Evolutionary conservation across 495 filamentous ascomycete species (phyloP).

Genomic region (Hyaloscypha finlandica): DNA sequence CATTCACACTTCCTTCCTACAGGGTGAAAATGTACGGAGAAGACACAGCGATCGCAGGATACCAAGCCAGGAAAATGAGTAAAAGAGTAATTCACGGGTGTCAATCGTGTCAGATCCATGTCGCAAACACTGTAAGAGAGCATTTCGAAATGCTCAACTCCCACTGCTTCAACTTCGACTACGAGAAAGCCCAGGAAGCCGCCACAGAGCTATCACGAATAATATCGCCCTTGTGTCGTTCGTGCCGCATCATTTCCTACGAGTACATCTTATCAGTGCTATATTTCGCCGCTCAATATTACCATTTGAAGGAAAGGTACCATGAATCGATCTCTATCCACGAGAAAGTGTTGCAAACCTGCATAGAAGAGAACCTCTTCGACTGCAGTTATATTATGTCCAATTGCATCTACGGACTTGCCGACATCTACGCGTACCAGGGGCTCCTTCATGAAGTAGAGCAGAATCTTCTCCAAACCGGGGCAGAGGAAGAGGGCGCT

Average conservation of each 20-base stretch:
- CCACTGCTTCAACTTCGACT: not conserved
- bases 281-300: not conserved
- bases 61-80: not conserved
- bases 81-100: constrained; percentile 4
- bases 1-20: not conserved
- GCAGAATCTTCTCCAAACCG: constrained; percentile 1
- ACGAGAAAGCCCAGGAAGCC: constrained; percentile 7
- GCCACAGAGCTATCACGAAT: constrained; percentile 1
- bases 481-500: not conserved
- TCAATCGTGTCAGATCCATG: constrained; percentile 7
- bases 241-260: not conserved
- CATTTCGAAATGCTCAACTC: not conserved
- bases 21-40: not conserved
- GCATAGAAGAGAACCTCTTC: constrained; percentile 4
- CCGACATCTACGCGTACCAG: not conserved
- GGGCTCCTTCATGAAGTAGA: constrained; percentile 5
- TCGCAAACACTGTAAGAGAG: constrained; percentile 2
- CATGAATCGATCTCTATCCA: constrained; percentile 4
- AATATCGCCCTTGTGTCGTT: constrained; percentile 2
- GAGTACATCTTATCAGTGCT: constrained; percentile 5
- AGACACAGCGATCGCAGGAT: not conserved
- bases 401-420: not conserved
- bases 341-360: constrained; percentile 3
- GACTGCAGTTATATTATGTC: not conserved
- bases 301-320: not conserved